Conservation (phyloP, 148 eudicot genomes). For the Chenopodium suecicum region DNA sequence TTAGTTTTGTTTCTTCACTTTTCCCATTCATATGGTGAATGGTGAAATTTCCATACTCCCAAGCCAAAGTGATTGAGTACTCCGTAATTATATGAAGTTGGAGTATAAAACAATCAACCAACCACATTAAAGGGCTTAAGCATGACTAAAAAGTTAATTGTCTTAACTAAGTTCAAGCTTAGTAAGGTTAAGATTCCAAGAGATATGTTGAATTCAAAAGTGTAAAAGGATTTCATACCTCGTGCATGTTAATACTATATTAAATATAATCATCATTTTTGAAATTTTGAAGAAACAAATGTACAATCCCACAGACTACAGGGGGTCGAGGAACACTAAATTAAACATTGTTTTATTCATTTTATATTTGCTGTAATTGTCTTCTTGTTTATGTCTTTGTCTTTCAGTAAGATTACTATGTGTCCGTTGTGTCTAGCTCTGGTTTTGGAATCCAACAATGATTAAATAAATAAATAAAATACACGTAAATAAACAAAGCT, state of each 20-base stretch:
- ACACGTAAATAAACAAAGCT: background rate
- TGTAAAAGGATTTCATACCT: background rate
- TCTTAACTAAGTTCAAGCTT: background rate
- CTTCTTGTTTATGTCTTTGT: background rate
- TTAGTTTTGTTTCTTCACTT: no score
- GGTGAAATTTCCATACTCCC: background rate
- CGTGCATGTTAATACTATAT: background rate
- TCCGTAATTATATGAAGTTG: background rate
- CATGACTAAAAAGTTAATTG: background rate
- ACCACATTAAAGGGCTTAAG: background rate
- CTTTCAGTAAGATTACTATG: background rate
- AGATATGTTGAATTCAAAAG: background rate
- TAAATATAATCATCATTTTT: background rate
- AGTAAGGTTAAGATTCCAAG: constrained; percentile 5
- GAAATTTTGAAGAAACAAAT: no score
- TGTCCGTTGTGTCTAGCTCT: background rate
- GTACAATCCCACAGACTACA: no score
- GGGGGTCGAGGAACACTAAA: no score
- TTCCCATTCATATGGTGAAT: background rate
- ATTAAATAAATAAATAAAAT: background rate
- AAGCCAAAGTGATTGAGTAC: background rate
- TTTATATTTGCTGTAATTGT: background rate
- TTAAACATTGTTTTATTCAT: background rate
- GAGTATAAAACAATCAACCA: background rate
- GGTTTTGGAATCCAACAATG: background rate